phyloP scores from a whole-genome alignment of 73 alveolate species.

The Tetrahymena thermophila region DNA sequence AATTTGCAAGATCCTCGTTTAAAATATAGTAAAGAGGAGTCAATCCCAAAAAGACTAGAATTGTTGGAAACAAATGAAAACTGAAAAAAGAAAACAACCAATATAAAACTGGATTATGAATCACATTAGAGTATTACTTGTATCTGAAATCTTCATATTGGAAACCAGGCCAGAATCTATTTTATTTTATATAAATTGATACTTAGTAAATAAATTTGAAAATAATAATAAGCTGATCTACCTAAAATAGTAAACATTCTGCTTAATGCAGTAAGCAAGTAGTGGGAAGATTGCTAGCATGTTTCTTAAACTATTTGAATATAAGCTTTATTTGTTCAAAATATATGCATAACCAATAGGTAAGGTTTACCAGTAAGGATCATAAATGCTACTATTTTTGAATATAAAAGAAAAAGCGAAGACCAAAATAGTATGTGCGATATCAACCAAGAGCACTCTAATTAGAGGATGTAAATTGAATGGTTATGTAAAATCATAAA shows the following conservation, averaged over 20 bases:
- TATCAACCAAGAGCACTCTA: neutral
- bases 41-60: slow-evolving; percentile 53
- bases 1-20: neutral
- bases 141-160: slow-evolving; percentile 44
- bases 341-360: slow-evolving; percentile 5
- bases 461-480: neutral
- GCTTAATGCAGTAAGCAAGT: neutral
- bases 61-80: slow-evolving; percentile 56
- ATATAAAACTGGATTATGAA: slow-evolving; percentile 42
- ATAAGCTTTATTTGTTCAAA: neutral
- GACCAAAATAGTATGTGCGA: neutral
- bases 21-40: slow-evolving; percentile 42
- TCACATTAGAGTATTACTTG: slow-evolving; percentile 22
- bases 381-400: slow-evolving; percentile 33
- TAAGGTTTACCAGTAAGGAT: slow-evolving; percentile 37
- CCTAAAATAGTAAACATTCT: neutral
- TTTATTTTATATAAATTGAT: slow-evolving; percentile 1
- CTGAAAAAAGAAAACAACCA: slow-evolving; percentile 62
- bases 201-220: neutral
- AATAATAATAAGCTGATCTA: neutral
- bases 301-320: neutral
- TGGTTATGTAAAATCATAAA: neutral
- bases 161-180: slow-evolving; percentile 40
- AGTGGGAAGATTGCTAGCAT: neutral
- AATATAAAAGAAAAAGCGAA: neutral